Evolutionary conservation across 2,329 filamentous ascomycete species (phyloP).

Genomic region (Aspergillus arachidicola): DNA sequence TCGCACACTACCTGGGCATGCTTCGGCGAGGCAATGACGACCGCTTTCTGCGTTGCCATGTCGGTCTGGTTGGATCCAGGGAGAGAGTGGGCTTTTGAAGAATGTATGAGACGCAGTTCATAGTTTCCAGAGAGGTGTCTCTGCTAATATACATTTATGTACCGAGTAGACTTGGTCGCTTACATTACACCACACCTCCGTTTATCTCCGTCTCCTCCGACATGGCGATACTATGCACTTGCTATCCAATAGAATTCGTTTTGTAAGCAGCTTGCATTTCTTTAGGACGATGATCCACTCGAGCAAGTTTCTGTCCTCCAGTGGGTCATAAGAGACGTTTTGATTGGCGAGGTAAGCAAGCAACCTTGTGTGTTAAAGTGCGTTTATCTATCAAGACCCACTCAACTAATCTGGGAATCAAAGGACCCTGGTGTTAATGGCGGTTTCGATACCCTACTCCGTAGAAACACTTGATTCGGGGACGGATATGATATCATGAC

Average conservation of each 20-base stretch:
- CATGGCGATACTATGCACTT: background rate
- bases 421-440: background rate
- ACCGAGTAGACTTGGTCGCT: too few relatives aligned
- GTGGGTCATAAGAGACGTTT: background rate
- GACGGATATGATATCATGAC: too few relatives aligned
- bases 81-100: too few relatives aligned
- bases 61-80: background rate
- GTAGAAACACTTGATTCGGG: background rate
- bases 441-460: background rate
- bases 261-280: background rate
- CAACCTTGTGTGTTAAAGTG: background rate
- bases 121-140: too few relatives aligned
- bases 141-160: too few relatives aligned
- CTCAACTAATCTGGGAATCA: background rate
- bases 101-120: too few relatives aligned
- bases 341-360: background rate
- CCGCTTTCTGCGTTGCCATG: constrained; percentile 33
- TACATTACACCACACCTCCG: background rate
- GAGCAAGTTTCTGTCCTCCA: background rate
- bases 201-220: background rate
- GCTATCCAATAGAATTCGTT: background rate
- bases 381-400: background rate
- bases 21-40: constrained; percentile 34
- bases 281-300: background rate
- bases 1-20: constrained; percentile 14